A percentile compares a stretch with the other conserved stretches of the same genome.
phyloP scores from a whole-genome alignment of 129 eudicot species.

The Tagetes erecta region DNA sequence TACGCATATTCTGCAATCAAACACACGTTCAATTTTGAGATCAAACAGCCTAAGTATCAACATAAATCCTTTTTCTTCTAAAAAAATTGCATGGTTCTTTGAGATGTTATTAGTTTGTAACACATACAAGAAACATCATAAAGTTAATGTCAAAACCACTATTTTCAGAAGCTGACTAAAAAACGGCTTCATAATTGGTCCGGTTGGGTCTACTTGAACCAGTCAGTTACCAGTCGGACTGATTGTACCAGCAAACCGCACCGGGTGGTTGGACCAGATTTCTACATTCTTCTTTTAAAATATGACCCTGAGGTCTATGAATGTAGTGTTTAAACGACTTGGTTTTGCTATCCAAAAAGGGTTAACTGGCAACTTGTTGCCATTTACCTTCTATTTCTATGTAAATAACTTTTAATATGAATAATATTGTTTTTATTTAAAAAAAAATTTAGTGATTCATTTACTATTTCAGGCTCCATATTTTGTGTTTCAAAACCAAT shows the following conservation, averaged over 20 bases:
- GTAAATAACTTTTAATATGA: too few species aligned
- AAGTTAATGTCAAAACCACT: not conserved
- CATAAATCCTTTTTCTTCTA: not conserved
- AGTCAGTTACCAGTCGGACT: not conserved
- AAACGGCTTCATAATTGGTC: not conserved
- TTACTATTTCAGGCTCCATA: too few species aligned
- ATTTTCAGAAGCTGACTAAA: not conserved
- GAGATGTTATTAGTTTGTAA: not conserved
- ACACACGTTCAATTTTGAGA: slow-evolving; percentile 7
- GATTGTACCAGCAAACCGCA: not conserved
- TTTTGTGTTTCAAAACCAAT: too few species aligned
- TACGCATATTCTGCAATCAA: slow-evolving; percentile 64
- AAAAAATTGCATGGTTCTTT: not conserved
- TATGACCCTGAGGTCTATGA: too few species aligned
- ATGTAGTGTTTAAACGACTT: too few species aligned
- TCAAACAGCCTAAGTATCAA: not conserved
- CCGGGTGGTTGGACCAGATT: not conserved
- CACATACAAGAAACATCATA: not conserved
- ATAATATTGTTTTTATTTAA: too few species aligned
- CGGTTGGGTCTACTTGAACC: not conserved
- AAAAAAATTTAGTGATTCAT: too few species aligned
- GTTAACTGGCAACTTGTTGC: too few species aligned
- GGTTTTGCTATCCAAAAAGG: too few species aligned
- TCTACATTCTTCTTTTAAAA: too few species aligned
- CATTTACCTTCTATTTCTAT: too few species aligned